phyloP scores from a whole-genome alignment of 2,329 filamentous ascomycete species.

The Stemphylium beticola region DNA sequence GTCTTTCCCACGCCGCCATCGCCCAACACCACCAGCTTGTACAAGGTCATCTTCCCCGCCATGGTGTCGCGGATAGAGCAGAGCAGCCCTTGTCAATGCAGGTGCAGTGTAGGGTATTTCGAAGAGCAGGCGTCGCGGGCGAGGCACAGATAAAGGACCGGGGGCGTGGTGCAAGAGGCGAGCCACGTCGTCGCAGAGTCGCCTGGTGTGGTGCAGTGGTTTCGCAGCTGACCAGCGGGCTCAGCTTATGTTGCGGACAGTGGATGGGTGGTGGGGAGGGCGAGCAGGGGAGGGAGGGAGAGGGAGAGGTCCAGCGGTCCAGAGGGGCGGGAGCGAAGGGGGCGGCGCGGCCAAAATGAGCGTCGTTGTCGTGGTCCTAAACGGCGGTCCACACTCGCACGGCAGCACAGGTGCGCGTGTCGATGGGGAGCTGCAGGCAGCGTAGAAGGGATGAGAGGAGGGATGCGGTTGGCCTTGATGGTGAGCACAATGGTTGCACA shows the following conservation, averaged over 20 bases:
- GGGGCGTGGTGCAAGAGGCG: slow-evolving; percentile 17
- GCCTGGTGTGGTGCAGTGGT: slow-evolving; percentile 16
- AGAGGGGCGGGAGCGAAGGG: slow-evolving; percentile 22
- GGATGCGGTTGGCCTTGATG: slow-evolving; percentile 1
- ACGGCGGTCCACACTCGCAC: slow-evolving; percentile 27
- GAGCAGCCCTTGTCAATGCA: slow-evolving; percentile 3
- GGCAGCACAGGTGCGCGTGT: slow-evolving; percentile 34
- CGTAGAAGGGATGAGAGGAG: slow-evolving; percentile 28
- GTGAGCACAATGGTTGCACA: slow-evolving; percentile 31
- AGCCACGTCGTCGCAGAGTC: slow-evolving; percentile 27
- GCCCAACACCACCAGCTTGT: slow-evolving; percentile 93
- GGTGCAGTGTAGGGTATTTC: slow-evolving; percentile 3
- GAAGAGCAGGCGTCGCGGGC: neutral
- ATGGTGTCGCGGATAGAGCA: slow-evolving; percentile 57
- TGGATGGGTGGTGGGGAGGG: no score
- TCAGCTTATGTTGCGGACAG: slow-evolving; percentile 21
- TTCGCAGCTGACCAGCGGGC: slow-evolving; percentile 33
- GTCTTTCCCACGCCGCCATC: slow-evolving; percentile 96
- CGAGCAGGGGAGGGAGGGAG: neutral
- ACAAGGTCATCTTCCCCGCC: slow-evolving; percentile 93
- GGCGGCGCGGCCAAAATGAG: slow-evolving; percentile 17
- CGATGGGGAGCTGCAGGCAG: slow-evolving; percentile 33
- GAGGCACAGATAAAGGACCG: slow-evolving; percentile 10
- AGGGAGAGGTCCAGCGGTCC: slow-evolving; percentile 16
- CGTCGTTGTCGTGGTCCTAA: slow-evolving; percentile 19